Base-by-base conservation (phyloP, 495 filamentous ascomycete genomes). In the Daldinia concentrica region DNA sequence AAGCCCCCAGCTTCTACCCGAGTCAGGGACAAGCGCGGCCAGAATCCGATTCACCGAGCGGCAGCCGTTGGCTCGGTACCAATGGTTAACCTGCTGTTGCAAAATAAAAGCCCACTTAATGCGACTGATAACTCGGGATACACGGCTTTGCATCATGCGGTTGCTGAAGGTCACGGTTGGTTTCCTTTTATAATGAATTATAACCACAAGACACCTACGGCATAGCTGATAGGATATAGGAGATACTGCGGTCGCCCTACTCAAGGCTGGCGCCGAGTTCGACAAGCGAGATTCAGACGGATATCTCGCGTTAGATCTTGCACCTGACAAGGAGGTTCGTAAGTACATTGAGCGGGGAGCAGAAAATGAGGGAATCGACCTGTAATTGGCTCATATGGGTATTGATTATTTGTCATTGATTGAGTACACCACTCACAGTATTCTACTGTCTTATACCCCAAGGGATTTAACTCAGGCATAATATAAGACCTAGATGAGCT, bases 61-160 rank as follows among this genome's bases (percentile, higher is more conserved):
- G 94, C 96, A 0, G 95, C 95, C 1, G 88, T 96, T 0, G 95
- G 95, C 3, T 92, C 90, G 2, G 88, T 91, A 34, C 93, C 95
- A 8, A 78, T 99, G 80, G 83, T 97, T 39, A 91, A 92, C 69
- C 73, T 94, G 37, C 81, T 99, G 29, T 79, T 99, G 9, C 89
- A 93, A 69, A 84, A 92, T 66, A 87, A 87, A 60, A 95, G 92
- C 66, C 93, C 96, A 1, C 74, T 98, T 7, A 94, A 97, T 77
- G 90, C 94, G 15, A 90, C 90, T n/a, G 95, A 99, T 82, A 82
- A 82, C 9, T 88, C 92, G 61, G 94, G 95, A 1, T 84, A 91
- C 64, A 98, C 96, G 36, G 89, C 94, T 14, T 80, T 99, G 75
- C 95, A 99, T 79, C 96, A 99, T 82, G 95, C 92, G 2, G 86